These are phyloP conservation scores for Xylaria bambusicola DNA, from an alignment of 495 filamentous ascomycete species.

Conservation along the genomic window DNA sequence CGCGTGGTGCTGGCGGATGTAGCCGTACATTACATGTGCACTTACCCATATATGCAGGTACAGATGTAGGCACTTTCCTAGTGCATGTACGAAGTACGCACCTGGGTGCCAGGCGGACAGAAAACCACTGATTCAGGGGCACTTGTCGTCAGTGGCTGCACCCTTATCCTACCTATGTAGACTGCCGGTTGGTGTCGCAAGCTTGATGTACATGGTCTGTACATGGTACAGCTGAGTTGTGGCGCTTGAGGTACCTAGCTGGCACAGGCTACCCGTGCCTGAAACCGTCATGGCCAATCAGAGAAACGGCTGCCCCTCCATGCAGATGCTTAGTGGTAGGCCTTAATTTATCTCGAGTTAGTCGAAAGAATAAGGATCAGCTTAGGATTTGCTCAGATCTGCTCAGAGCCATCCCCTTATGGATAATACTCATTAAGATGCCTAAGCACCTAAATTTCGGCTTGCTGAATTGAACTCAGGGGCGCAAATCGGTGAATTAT, in stretches of 20 bases:
- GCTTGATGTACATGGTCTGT: neutral
- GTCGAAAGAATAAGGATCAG: neutral
- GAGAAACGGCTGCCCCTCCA: neutral
- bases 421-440: too few species aligned
- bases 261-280: conserved; percentile 4
- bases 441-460: too few species aligned
- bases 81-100: too few species aligned
- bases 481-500: too few species aligned
- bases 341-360: conserved; percentile 21
- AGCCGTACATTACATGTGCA: conserved; percentile 4
- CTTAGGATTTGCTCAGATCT: neutral
- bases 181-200: conserved; percentile 3
- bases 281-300: conserved; percentile 14
- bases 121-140: conserved; percentile 13
- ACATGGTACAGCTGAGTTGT: neutral
- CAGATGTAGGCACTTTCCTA: too few species aligned
- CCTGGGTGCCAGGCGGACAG: neutral
- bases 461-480: too few species aligned
- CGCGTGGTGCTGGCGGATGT: conserved; percentile 8
- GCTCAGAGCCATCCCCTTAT: neutral
- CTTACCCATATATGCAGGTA: too few species aligned
- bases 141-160: conserved; percentile 13
- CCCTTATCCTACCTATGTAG: neutral
- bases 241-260: neutral
- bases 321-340: conserved; percentile 4